phyloP scores from a whole-genome alignment of 2,329 filamentous ascomycete genomes.

The Penicillium rolfsii region DNA sequence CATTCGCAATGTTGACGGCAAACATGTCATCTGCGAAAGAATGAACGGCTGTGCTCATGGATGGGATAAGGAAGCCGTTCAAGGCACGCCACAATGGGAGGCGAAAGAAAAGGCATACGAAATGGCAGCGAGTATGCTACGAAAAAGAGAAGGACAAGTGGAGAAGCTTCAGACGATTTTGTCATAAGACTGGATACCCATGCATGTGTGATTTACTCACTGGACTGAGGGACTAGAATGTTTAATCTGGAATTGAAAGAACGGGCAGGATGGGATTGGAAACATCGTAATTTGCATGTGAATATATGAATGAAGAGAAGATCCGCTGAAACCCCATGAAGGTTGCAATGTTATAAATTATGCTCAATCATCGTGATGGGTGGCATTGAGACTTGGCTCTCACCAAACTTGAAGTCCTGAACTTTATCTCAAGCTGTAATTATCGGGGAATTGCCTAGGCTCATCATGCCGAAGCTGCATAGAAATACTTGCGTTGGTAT shows the following conservation, averaged over 20 bases:
- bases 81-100: slow-evolving; percentile 31
- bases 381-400: too few species aligned
- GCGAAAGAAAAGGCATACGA: slow-evolving; percentile 37
- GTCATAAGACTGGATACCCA: slow-evolving; percentile 8
- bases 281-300: too few species aligned
- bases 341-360: too few species aligned
- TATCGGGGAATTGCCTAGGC: too few species aligned
- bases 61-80: slow-evolving; percentile 40
- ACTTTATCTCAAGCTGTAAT: too few species aligned
- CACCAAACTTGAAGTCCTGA: too few species aligned
- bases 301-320: too few species aligned
- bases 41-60: slow-evolving; percentile 41
- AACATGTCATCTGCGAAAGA: slow-evolving; percentile 27
- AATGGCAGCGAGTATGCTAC: slow-evolving; percentile 32
- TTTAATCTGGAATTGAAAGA: not conserved
- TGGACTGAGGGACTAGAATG: not conserved
- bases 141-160: not conserved
- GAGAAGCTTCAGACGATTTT: not conserved
- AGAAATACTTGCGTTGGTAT: too few species aligned
- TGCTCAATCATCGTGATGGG: too few species aligned
- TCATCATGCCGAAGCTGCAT: too few species aligned
- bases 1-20: slow-evolving; percentile 18
- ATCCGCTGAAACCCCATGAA: too few species aligned
- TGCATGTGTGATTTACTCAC: not conserved
- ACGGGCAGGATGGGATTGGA: too few species aligned